phyloP scores from a whole-genome alignment of 768 basidiomycete genomes.

The Xerocomellus amylosporus region DNA sequence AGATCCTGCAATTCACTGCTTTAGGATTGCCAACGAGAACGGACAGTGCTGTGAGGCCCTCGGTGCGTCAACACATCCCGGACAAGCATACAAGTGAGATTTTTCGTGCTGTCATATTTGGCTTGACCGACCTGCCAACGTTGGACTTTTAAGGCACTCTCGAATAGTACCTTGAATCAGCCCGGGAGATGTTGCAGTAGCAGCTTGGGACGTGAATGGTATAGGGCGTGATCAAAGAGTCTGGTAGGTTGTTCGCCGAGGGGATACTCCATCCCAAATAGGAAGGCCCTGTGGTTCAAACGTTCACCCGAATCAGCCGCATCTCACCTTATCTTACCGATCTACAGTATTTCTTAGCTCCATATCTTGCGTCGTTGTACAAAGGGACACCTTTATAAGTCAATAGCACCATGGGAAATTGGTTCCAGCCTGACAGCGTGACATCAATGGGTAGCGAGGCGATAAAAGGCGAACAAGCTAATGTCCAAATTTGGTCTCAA shows the following conservation, averaged over 20 bases:
- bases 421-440: not conserved
- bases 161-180: not conserved
- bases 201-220: not conserved
- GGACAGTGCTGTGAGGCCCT: not conserved
- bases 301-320: too few relatives aligned
- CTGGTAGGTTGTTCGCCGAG: not conserved
- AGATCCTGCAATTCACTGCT: not conserved
- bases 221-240: not conserved
- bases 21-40: not conserved
- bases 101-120: not conserved
- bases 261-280: not conserved
- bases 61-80: not conserved
- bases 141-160: not conserved
- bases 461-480: conserved; percentile 23
- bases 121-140: not conserved
- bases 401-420: conserved; percentile 9
- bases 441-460: not conserved
- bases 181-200: not conserved
- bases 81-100: not conserved
- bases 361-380: conserved; percentile 5
- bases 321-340: not conserved
- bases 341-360: not conserved
- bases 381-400: conserved; percentile 24
- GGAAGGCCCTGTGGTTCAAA: conserved; percentile 3
- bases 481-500: conserved; percentile 29